Evolutionary conservation across 805 yeast genomes (phyloP), one percentile per base, ranked within the genome.

Genomic region (Candida corydali): DNA sequence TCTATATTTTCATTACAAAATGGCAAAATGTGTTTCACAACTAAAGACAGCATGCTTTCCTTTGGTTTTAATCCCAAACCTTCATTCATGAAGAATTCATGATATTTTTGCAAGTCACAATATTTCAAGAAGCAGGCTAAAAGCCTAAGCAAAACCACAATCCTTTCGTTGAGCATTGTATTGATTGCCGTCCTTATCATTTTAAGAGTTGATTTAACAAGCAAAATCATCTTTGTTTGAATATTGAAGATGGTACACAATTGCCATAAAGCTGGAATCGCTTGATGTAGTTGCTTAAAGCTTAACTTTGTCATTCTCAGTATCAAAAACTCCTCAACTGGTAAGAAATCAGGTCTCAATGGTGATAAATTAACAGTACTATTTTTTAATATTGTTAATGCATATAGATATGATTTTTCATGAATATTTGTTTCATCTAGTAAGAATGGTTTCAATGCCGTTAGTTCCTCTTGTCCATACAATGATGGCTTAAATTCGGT

Each of bases 111-210:
- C 38, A 86, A 70, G n/a, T 75, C 59, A 45, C 93, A 84, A 44
- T 71, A 73, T 31, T 81, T 68, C 0, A 89, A 94, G 59, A 87
- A 77, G 29, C 75, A 73, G 0, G 95, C 89, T 4, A 85, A 52
- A 16, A 87, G 57, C 47, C 74, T 75, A 1, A 87, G 51, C 5
- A 86, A 54, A 40, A 85, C 71, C 16, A 70, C 69, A 3, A 82
- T 47, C 44, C 69, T 77, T 2, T 68, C 59, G 34, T 74, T 80
- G 3, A 63, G 50, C 2, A 49, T 45, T 3, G 38, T 45, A 25
- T 53, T 52, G 7, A 30, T 29, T 17, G 38, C 22, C 20, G 10
- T 15, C 4, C 29, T 10, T 26, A 33, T 8, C 36, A 27, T 3
- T 31, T 26, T 31, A 39, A 33, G 22, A 38, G 46, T 32, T 45